These are phyloP conservation scores for Galerina sulciceps DNA, from an alignment of 768 basidiomycete species.

Conservation along the genomic window DNA sequence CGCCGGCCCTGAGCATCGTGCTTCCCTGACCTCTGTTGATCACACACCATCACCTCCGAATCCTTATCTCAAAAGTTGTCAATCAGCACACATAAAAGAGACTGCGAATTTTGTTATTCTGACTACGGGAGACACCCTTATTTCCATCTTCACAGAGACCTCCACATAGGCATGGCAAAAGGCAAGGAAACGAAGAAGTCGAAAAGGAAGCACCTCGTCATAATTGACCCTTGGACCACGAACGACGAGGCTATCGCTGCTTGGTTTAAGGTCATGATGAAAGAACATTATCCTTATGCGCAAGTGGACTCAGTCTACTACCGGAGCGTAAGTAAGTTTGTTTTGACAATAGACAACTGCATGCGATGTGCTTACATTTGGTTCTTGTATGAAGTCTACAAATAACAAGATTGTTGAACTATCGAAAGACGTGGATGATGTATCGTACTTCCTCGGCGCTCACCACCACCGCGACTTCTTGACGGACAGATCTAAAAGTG, in stretches of 20 bases:
- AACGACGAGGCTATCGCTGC: constrained; percentile 28
- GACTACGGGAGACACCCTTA: too few relatives aligned
- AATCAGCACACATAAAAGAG: too few relatives aligned
- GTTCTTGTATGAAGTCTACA: constrained; percentile 25
- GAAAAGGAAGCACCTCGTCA: constrained; percentile 12
- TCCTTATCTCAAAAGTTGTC: too few relatives aligned
- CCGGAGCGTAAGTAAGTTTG: constrained; percentile 15
- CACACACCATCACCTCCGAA: too few relatives aligned
- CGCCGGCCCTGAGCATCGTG: too few relatives aligned
- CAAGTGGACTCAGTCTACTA: constrained; percentile 29
- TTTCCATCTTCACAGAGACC: neutral
- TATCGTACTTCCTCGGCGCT: constrained; percentile 29
- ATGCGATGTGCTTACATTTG: constrained; percentile 2
- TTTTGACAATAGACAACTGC: neutral
- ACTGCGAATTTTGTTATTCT: too few relatives aligned
- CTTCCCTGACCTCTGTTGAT: too few relatives aligned
- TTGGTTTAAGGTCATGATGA: constrained; percentile 42
- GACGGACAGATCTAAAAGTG: constrained; percentile 2
- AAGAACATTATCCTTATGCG: constrained; percentile 28
- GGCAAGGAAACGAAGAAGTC: neutral
- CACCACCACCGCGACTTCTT: constrained; percentile 29
- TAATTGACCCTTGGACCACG: constrained; percentile 33
- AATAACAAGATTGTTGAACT: constrained; percentile 31
- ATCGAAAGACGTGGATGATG: constrained; percentile 26
- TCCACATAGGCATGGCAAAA: constrained; percentile 7